Evolutionary conservation across 140 eudicot genomes (phyloP), one percentile per base, ranked within the genome.

Genomic region (Erigeron philadelphicus): DNA sequence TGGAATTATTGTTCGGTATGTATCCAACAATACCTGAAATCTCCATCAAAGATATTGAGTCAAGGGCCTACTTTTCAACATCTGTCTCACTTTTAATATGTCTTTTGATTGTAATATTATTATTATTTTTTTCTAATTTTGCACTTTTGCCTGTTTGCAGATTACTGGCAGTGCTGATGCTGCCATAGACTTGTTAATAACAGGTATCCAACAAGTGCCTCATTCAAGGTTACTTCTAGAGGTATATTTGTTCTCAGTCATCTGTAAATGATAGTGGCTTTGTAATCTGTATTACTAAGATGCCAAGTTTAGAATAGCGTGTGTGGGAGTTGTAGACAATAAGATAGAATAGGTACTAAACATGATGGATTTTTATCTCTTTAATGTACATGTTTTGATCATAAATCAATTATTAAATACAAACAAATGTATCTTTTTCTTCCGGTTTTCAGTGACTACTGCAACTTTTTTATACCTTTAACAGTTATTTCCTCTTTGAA

Each of bases 141-240:
- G 11, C 12, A 38, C 31, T 61, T 15, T 67, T 70, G 43, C 61
- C 72, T 79, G 73, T 68, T 80, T 72, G 72, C 72, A 93, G 98
- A 80, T 83, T 47, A 79, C 96, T 49, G 88, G 88, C 42, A 80
- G 80, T 74, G 84, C 79, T 43, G 89, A 81, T 64, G 87, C 76
- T 80, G 85, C 95, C n/a, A 72, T 81, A 49, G 81, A 87, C 72
- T 69, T 89, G 18, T 70, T 93, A 58, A 69, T 87, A 38, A 71
- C 84, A n/a, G 98, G 98, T 46, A 77, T 93, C 66, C 79, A 72
- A 67, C 78, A 74, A 40, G 90, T 83, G 72, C 89, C 95, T 68
- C 54, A 52, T 72, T 89, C 87, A 80, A 83, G 78, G 73, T 73
- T 82, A 76, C 95, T 93, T 77, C 71, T 86, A 65, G 96, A 93